Evolutionary conservation across 345 rosid genomes (phyloP).

Genomic region (Lepidium didymum): DNA sequence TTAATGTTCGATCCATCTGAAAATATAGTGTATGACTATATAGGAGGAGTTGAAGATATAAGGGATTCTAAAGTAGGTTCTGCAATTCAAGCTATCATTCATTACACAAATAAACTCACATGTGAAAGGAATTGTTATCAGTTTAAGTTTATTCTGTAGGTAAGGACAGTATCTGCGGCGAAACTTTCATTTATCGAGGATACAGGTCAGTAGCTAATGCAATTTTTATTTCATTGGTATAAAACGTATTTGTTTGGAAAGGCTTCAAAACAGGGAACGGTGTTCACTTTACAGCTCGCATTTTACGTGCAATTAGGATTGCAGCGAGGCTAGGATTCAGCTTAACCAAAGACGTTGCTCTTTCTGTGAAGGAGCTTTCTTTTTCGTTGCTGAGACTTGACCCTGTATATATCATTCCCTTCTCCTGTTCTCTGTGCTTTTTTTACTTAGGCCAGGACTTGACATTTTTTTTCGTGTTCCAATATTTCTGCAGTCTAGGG

Average conservation of each 20-base stretch:
- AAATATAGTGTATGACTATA: slow-evolving; percentile 58
- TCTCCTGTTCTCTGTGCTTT: background rate
- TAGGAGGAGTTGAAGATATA: slow-evolving; percentile 67
- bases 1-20: slow-evolving; percentile 63
- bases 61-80: slow-evolving; percentile 56
- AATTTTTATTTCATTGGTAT: background rate
- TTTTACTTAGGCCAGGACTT: background rate
- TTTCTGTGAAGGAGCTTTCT: slow-evolving; percentile 44
- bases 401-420: slow-evolving; percentile 34
- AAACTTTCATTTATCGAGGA: slow-evolving; percentile 46
- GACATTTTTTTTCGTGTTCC: background rate
- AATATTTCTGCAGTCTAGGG: slow-evolving; percentile 32
- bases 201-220: slow-evolving; percentile 34
- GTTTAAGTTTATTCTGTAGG: slow-evolving; percentile 26
- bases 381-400: slow-evolving; percentile 46
- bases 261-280: slow-evolving; percentile 2
- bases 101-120: slow-evolving; percentile 6
- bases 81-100: slow-evolving; percentile 21
- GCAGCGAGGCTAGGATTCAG: slow-evolving; percentile 67
- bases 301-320: slow-evolving; percentile 64
- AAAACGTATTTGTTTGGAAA: background rate
- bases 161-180: slow-evolving; percentile 39
- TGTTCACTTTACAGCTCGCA: slow-evolving; percentile 51
- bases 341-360: slow-evolving; percentile 60
- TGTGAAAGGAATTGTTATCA: background rate